Evolutionary conservation across 805 yeast genomes (phyloP), one percentile per base, ranked within the genome.

Genomic region (Cyberlindnera veronae): DNA sequence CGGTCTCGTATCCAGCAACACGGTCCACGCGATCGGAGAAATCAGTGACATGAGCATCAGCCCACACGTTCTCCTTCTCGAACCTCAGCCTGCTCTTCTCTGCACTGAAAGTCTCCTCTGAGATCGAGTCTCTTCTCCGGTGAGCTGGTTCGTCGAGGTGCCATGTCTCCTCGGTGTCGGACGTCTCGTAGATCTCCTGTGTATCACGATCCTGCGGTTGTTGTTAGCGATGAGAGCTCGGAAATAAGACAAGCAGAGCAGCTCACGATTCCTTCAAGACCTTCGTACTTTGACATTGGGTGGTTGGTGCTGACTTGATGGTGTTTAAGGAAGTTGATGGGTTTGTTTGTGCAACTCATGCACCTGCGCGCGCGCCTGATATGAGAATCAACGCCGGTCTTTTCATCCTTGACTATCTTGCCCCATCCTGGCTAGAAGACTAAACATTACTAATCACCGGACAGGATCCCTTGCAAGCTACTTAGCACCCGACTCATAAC

Each of bases 171-270:
- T 76, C 73, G 1, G 48, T 47, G 36, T 55, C 59, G 3, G 58
- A 54, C 6, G 76, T 69, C 51, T 72, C 77, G 44, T 61, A 72
- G 3, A 72, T 64, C 23, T 66, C 72, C 40, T 51, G 60, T 1
- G 63, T 46, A 4, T 48, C 56, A 19, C 38, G 24, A 34, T 59
- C 66, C 58, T 55, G 14, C 15, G 6, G 17, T 6, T 6, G 14
- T 22, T 19, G 29, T 27, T 34, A 27, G 32, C n/a, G n/a, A 11
- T 3, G 11, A 11, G 13, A 3, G 26, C 18, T 8, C 32, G n/a
- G 10, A 6, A 32, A 17, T 10, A n/a, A 12, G 12, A 8, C 15
- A 9, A 15, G 8, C 6, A 20, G 5, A 5, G 8, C 5, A 15
- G 42, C 52, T 21, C 24, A 50, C 55, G 20, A 52, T 49, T 10